Base-by-base conservation (phyloP, 345 rosid species). In the Hibiscus tridactylites region DNA sequence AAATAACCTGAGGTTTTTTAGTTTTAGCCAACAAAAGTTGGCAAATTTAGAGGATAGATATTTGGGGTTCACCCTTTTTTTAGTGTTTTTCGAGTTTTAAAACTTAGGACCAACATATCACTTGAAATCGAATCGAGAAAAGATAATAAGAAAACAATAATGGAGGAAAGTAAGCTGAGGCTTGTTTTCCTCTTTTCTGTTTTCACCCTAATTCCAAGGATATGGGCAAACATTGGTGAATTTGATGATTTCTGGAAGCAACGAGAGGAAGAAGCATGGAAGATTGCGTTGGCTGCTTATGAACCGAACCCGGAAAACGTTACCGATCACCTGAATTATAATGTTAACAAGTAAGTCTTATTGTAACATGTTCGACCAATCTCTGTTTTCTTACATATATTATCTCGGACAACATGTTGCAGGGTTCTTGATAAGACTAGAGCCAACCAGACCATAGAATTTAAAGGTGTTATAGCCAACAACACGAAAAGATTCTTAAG, bases 401-500 rank as follows among this genome's bases (percentile, higher is more conserved):
- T 12, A 13, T 49, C 15, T 49, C 6, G 53, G 13, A 49, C 5
- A 8, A 11, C n/a, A 11, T 49, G 53, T 49, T 49, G 53, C 54
- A 50, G 54, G n/a, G 54, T 16, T 50, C 54, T 50, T 13, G 17
- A 15, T 13, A 12, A 12, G 15, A 4, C n/a, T 16, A 15, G 6
- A 4, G 54, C 54, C 16, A 50, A 50, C 17, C 6, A 16, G 42
- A 58, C 29, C 13, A 15, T 12, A 5, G 37, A 3, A 33, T 3
- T 31, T 17, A 47, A 68, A 83, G 72, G 75, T 68, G 15, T 1
- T 72, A 3, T 52, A 61, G 26, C 61, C 62, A 53, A 39, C 19
- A 59, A 17, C 37, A 81, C 79, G 0, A 81, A 90, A 60, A 81
- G 81, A 39, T 61, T 47, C 68, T 37, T 59, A 31, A 37, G 9